Evolutionary conservation across 1,284 basidiomycete species (phyloP).

Genomic region (Gymnopus androsaceus): DNA sequence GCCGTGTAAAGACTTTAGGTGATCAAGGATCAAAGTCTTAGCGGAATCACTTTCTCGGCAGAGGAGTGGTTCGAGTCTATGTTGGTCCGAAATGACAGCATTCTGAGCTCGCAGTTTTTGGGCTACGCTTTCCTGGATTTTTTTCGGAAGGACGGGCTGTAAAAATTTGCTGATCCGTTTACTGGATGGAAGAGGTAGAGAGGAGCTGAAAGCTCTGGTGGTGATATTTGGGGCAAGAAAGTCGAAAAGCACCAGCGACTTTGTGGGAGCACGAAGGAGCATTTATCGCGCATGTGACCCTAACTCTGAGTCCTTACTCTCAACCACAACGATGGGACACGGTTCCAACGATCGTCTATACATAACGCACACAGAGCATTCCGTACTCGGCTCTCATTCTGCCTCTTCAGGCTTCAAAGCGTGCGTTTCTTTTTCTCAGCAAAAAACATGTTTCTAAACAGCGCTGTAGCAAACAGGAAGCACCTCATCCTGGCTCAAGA

Average conservation of each 20-base stretch:
- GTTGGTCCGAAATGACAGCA: conserved; percentile 23
- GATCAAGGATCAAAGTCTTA: too few species aligned
- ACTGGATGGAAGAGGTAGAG: background rate
- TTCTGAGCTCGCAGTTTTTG: conserved; percentile 7
- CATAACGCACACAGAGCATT: conserved; percentile 83
- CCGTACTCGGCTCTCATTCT: conserved; percentile 75
- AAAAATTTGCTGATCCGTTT: background rate
- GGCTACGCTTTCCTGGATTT: conserved; percentile 13
- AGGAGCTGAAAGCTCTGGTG: background rate
- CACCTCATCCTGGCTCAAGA: conserved; percentile 56
- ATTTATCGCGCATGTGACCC: conserved; percentile 26
- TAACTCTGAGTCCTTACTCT: conserved; percentile 1
- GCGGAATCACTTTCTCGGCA: too few species aligned
- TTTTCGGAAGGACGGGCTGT: background rate
- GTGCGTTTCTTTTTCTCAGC: conserved; percentile 41
- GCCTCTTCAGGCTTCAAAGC: conserved; percentile 72
- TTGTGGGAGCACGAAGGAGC: conserved; percentile 35
- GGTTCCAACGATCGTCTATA: conserved; percentile 85
- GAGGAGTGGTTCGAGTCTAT: too few species aligned
- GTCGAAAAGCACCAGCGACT: conserved; percentile 32
- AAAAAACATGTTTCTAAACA: background rate
- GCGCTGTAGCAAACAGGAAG: conserved; percentile 61
- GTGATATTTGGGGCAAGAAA: conserved; percentile 20
- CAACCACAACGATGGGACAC: conserved; percentile 64
- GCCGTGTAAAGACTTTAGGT: too few species aligned